phyloP scores from a whole-genome alignment of 176 grass and related monocot species.

The bread wheat (Triticum aestivum) region IWGSC_CS_RefSeq_v2.1 NC_057811.1:439161035-439161534 shows the following conservation, averaged over 20 bases:
- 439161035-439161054: too few relatives aligned
- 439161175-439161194: too few relatives aligned
- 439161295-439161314: slow-evolving; percentile 81
- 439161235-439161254: too few relatives aligned
- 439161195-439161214: too few relatives aligned
- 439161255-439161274: too few relatives aligned
- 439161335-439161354: slow-evolving; percentile 62
- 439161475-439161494: background rate
- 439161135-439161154: too few relatives aligned
- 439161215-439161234: too few relatives aligned
- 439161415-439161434: background rate
- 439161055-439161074: too few relatives aligned
- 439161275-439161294: slow-evolving; percentile 64
- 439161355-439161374: slow-evolving; percentile 2
- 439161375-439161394: background rate
- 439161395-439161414: background rate
- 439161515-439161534: background rate
- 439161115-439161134: too few relatives aligned
- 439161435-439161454: background rate
- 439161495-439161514: background rate
- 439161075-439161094: too few relatives aligned
- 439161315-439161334: slow-evolving; percentile 73
- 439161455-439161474: background rate
- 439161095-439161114: too few relatives aligned
- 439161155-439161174: too few relatives aligned